A percentile compares a stretch with the other conserved stretches of the same genome.
Evolutionary conservation across 495 filamentous ascomycete species (phyloP).

Genomic region (Recurvomyces mirabilis): DNA sequence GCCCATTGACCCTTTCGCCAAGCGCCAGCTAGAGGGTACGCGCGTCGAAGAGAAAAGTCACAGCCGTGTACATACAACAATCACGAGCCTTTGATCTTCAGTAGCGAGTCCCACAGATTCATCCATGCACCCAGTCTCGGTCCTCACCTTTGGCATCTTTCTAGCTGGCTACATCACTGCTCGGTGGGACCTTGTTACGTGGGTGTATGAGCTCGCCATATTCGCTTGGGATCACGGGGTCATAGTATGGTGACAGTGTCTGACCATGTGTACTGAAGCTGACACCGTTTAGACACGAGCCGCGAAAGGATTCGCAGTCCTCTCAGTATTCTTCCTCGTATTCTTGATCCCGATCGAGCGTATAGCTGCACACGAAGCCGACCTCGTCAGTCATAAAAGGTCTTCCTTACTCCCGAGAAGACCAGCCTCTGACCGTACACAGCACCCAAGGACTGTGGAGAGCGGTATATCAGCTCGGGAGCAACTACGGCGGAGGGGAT

Average conservation of each 20-base stretch:
- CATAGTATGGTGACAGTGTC: conserved; percentile 44
- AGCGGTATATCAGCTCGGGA: conserved; percentile 88
- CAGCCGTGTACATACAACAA: too few relatives aligned
- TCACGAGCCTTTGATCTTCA: too few relatives aligned
- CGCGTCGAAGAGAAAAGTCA: too few relatives aligned
- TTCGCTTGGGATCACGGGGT: conserved; percentile 99
- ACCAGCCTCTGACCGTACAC: conserved; percentile 6
- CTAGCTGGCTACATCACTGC: conserved; percentile 98
- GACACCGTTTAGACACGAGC: conserved; percentile 46
- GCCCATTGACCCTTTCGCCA: too few relatives aligned
- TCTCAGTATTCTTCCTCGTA: conserved; percentile 67
- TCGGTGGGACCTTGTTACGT: conserved; percentile 93
- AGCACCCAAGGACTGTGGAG: conserved; percentile 78
- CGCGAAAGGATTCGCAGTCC: conserved; percentile 60
- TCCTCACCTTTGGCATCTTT: conserved; percentile 91
- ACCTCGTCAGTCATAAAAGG: conserved; percentile 40
- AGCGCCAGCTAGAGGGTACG: too few relatives aligned
- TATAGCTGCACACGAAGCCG: conserved; percentile 56
- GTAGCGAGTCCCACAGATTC: too few relatives aligned
- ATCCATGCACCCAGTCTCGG: conserved; percentile 95
- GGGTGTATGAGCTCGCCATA: conserved; percentile 86
- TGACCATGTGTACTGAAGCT: neutral
- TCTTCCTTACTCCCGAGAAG: neutral
- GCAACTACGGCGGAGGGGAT: conserved; percentile 85
- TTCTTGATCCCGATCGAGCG: conserved; percentile 62